phyloP scores from a whole-genome alignment of 2,329 filamentous ascomycete species.

The Paraphaeosphaeria sporulosa region DNA sequence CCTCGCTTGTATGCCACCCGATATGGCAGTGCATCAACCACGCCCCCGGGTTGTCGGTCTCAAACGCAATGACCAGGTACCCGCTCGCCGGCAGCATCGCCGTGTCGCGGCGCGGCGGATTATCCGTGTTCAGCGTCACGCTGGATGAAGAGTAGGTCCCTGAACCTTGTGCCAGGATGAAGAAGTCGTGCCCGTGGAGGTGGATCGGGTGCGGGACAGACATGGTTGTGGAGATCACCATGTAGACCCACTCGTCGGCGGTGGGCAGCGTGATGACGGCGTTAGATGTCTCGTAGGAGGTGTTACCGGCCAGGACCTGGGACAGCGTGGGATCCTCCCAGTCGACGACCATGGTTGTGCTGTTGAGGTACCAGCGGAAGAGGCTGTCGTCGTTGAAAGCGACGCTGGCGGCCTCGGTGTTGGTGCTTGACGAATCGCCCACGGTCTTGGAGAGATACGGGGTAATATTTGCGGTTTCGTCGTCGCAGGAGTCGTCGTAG shows the following conservation, averaged over 20 bases:
- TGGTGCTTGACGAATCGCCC: slow-evolving; percentile 32
- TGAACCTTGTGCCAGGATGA: slow-evolving; percentile 35
- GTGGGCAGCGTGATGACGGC: slow-evolving; percentile 34
- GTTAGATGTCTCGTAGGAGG: slow-evolving; percentile 40
- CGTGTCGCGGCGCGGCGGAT: slow-evolving; percentile 44
- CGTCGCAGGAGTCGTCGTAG: slow-evolving; percentile 47
- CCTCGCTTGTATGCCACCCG: slow-evolving; percentile 45
- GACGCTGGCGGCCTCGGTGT: slow-evolving; percentile 39
- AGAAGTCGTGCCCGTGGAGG: slow-evolving; percentile 46
- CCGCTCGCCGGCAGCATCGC: slow-evolving; percentile 41
- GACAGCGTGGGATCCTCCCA: slow-evolving; percentile 51
- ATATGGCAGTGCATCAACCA: slow-evolving; percentile 3
- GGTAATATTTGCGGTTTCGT: slow-evolving; percentile 41
- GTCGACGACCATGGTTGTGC: slow-evolving; percentile 48
- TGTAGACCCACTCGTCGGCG: slow-evolving; percentile 48
- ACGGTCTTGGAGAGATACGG: slow-evolving; percentile 46
- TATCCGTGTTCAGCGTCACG: slow-evolving; percentile 31
- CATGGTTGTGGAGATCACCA: slow-evolving; percentile 50
- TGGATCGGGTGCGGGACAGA: slow-evolving; percentile 44
- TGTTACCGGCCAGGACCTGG: slow-evolving; percentile 43
- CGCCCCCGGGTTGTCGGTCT: slow-evolving; percentile 46
- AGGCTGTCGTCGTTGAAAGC: slow-evolving; percentile 43
- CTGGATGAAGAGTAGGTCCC: slow-evolving; percentile 31
- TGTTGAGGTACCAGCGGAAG: slow-evolving; percentile 52
- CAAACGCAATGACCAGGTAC: slow-evolving; percentile 44